These are phyloP conservation scores for Daedaleopsis sinensis DNA, from an alignment of 768 basidiomycete species.

Conservation along the genomic window DNA sequence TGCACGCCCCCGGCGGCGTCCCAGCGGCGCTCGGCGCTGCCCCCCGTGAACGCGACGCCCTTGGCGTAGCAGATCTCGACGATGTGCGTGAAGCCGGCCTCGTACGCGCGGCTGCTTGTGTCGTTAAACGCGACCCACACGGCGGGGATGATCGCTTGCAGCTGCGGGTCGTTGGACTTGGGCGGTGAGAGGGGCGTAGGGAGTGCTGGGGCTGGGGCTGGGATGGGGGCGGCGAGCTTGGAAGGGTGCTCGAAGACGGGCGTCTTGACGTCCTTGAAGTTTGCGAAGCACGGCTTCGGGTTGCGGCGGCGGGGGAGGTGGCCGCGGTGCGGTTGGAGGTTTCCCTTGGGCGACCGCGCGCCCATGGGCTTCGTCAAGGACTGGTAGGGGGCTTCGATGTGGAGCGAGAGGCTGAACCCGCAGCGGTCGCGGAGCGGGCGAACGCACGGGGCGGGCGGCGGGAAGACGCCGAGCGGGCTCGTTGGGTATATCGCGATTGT, in stretches of 20 bases:
- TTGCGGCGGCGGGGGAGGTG: slow-evolving; percentile 25
- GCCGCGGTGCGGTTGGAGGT: slow-evolving; percentile 29
- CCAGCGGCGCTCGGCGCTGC: slow-evolving; percentile 9
- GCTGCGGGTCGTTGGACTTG: slow-evolving; percentile 12
- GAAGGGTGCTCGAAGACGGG: slow-evolving; percentile 1
- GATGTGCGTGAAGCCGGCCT: slow-evolving; percentile 29
- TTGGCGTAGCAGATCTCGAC: slow-evolving; percentile 24
- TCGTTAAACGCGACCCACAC: slow-evolving; percentile 28
- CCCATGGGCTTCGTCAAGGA: slow-evolving; percentile 2
- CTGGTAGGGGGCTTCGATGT: slow-evolving; percentile 15
- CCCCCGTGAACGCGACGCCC: slow-evolving; percentile 1
- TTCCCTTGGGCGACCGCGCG: slow-evolving; percentile 23
- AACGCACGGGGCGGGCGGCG: slow-evolving; percentile 12
- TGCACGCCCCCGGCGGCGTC: slow-evolving; percentile 13
- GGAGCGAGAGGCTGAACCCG: slow-evolving; percentile 17
- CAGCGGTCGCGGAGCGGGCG: slow-evolving; percentile 23
- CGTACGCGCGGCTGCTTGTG: slow-evolving; percentile 6
- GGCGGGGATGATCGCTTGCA: slow-evolving; percentile 29
- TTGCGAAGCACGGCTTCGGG: slow-evolving; percentile 18
- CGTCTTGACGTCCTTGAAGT: slow-evolving; percentile 12
- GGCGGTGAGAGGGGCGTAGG: slow-evolving; percentile 7
- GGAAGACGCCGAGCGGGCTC: slow-evolving; percentile 23
- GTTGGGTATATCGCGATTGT: slow-evolving; percentile 18
- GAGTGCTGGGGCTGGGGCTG: slow-evolving; percentile 3
- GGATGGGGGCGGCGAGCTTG: not conserved